Evolutionary conservation across 805 yeast genomes (phyloP).

Genomic region (Ogataea kodamae): DNA sequence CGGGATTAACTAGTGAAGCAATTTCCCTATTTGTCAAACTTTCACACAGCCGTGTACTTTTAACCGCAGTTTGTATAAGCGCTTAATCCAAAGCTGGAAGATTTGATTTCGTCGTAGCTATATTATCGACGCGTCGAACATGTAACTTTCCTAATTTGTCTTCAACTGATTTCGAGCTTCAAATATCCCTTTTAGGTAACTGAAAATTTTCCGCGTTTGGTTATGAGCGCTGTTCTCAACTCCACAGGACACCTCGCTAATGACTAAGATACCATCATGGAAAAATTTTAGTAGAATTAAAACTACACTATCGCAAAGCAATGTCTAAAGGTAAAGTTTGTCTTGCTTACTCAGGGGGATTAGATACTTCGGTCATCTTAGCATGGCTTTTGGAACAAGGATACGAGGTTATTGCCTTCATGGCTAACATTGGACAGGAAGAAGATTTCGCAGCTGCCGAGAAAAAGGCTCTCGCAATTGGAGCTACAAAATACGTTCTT

Average conservation of each 20-base stretch:
- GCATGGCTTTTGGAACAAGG: conserved; percentile 99
- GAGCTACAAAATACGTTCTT: conserved; percentile 92
- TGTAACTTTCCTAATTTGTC: too few relatives aligned
- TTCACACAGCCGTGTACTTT: too few relatives aligned
- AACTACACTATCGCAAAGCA: background rate
- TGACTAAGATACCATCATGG: conserved; percentile 1
- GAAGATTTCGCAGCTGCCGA: conserved; percentile 98
- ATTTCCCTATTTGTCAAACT: too few relatives aligned
- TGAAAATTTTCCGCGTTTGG: conserved; percentile 17
- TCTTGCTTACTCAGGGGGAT: conserved; percentile 98
- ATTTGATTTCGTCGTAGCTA: too few relatives aligned
- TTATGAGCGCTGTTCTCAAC: conserved; percentile 9
- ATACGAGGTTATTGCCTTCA: conserved; percentile 95
- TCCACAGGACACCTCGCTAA: too few relatives aligned
- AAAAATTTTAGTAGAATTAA: conserved; percentile 2
- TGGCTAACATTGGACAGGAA: conserved; percentile 99
- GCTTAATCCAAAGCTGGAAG: too few relatives aligned
- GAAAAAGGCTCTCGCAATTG: conserved; percentile 92
- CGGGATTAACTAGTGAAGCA: too few relatives aligned
- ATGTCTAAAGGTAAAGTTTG: conserved; percentile 99
- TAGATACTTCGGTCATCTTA: conserved; percentile 94
- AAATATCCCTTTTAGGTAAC: too few relatives aligned
- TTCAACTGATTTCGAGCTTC: too few relatives aligned
- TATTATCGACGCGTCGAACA: conserved; percentile 7
- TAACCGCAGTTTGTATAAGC: too few relatives aligned